These are phyloP conservation scores for Dactylellina cionopaga DNA, from an alignment of 2,329 filamentous ascomycete genomes.

Conservation along the genomic window DNA sequence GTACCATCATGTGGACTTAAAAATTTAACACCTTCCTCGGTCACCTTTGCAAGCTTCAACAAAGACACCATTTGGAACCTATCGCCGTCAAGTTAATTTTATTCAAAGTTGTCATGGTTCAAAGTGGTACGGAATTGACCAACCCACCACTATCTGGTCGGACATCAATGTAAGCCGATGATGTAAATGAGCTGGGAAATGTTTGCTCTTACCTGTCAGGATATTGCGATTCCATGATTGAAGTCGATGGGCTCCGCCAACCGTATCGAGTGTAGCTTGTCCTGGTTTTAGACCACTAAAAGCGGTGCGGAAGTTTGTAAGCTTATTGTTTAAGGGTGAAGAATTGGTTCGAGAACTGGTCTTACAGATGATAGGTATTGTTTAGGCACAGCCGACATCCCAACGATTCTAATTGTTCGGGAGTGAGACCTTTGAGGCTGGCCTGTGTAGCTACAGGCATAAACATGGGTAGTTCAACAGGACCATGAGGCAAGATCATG, in stretches of 20 bases:
- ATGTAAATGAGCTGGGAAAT: slow-evolving; percentile 18
- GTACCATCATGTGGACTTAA: slow-evolving; percentile 94
- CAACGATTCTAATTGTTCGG: slow-evolving; percentile 88
- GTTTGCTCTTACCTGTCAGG: slow-evolving; percentile 73
- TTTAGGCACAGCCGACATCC: slow-evolving; percentile 92
- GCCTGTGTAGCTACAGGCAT: slow-evolving; percentile 99
- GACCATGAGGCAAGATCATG: slow-evolving; percentile 88
- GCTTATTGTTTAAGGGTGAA: neutral
- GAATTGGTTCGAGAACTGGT: slow-evolving; percentile 55
- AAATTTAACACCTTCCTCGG: slow-evolving; percentile 94
- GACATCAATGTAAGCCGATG: slow-evolving; percentile 6
- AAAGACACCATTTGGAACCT: slow-evolving; percentile 99
- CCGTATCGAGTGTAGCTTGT: slow-evolving; percentile 82
- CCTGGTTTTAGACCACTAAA: slow-evolving; percentile 82
- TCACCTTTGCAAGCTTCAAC: slow-evolving; percentile 89
- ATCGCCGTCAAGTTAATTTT: slow-evolving; percentile 35
- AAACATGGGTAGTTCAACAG: slow-evolving; percentile 89
- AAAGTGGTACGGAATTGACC: slow-evolving; percentile 56
- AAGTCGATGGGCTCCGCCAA: slow-evolving; percentile 92
- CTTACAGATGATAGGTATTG: slow-evolving; percentile 88
- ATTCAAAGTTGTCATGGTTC: neutral
- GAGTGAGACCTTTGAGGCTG: slow-evolving; percentile 91
- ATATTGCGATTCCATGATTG: slow-evolving; percentile 97
- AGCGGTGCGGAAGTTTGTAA: too few relatives aligned
- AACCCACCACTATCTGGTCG: slow-evolving; percentile 74